phyloP scores from a whole-genome alignment of 2,329 filamentous ascomycete species.

The Ophiognomonia clavigignenti-juglandacearum region DNA sequence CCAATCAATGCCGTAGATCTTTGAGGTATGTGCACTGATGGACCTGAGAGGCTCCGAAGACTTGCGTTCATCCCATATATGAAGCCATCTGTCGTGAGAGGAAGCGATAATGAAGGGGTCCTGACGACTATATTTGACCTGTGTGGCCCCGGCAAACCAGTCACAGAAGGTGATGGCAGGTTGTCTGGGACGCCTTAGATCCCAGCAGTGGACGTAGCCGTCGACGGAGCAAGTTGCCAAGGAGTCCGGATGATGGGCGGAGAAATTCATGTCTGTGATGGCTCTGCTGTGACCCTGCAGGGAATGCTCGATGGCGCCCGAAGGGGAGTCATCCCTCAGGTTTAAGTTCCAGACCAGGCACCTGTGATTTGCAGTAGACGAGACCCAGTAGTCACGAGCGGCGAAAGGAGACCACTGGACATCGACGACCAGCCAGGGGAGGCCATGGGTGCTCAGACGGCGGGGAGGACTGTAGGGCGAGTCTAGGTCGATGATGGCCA shows the following conservation, averaged over 20 bases:
- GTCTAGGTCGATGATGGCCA: slow-evolving; percentile 89
- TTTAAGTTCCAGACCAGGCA: slow-evolving; percentile 92
- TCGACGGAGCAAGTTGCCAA: slow-evolving; percentile 89
- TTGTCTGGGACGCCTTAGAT: slow-evolving; percentile 68
- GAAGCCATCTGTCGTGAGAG: slow-evolving; percentile 80
- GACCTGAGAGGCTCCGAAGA: slow-evolving; percentile 74
- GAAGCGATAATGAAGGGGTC: slow-evolving; percentile 84
- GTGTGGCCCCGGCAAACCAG: slow-evolving; percentile 89
- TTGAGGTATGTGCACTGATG: slow-evolving; percentile 83
- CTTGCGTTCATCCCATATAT: slow-evolving; percentile 86
- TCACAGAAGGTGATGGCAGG: slow-evolving; percentile 81
- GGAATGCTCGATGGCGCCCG: slow-evolving; percentile 75
- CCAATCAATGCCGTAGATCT: slow-evolving; percentile 96
- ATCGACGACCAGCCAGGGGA: slow-evolving; percentile 92
- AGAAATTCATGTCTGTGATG: slow-evolving; percentile 96
- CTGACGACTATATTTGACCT: slow-evolving; percentile 91
- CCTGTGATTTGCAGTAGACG: slow-evolving; percentile 90
- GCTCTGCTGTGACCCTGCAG: slow-evolving; percentile 78
- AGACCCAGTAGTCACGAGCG: slow-evolving; percentile 84
- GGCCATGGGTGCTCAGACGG: slow-evolving; percentile 73
- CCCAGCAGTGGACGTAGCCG: slow-evolving; percentile 91
- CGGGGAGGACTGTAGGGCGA: slow-evolving; percentile 83
- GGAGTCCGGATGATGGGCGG: slow-evolving; percentile 83
- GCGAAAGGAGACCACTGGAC: slow-evolving; percentile 97
- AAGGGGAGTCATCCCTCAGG: slow-evolving; percentile 65